Base-by-base conservation (phyloP, 768 basidiomycete species). In the Amanita rubescens region DNA sequence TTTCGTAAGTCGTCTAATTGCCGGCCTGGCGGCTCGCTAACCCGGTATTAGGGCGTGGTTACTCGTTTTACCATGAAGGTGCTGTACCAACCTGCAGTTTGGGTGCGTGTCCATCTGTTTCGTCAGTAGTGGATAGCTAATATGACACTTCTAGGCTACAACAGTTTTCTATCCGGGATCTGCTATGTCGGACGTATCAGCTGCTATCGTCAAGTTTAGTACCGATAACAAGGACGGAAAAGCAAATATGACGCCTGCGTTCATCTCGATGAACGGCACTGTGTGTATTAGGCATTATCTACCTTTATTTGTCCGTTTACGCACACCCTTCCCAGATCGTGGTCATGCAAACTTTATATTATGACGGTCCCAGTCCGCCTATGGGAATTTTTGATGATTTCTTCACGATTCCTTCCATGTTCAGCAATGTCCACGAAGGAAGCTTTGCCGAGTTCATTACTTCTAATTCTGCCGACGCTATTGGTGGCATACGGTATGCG, bases 211-310 rank as follows among this genome's bases (percentile, higher is more conserved):
- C 33, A 70, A 67, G 49, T 81, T 76, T 63, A 55, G 68, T 11
- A 62, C 67, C 6, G 66, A 62, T 4, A 71, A 74, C 5, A 74
- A 64, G 0, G 80, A 82, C 53, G 76, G 78, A 3, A 81, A 80
- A 57, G 80, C 81, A 9, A 58, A 56, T 2, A 66, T 81, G 12
- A 71, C 84, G 39, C 68, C 75, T 3, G 71, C 77, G 0, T 80
- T 75, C 39, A 75, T 71, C 53, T 70, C 62, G 45, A 34, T 71
- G 7, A 54, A 62, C n/a, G 67, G 66, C 20, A 45, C 65, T 63
- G 78, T 78, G 46, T 53, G 49, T 42, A 11, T 22, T 20, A 20
- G 0, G 11, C 39, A 11, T 30, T 22, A 22, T 42, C 5, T n/a
- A 42, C 12, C 19, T 11, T 11, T 22, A 11, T 10, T 42, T 20